A percentile compares a stretch with the other conserved stretches of the same genome.
These are phyloP conservation scores for Pestalotiopsis sp. DNA, from an alignment of 2,329 filamentous ascomycete species.

Conservation along the genomic window DNA sequence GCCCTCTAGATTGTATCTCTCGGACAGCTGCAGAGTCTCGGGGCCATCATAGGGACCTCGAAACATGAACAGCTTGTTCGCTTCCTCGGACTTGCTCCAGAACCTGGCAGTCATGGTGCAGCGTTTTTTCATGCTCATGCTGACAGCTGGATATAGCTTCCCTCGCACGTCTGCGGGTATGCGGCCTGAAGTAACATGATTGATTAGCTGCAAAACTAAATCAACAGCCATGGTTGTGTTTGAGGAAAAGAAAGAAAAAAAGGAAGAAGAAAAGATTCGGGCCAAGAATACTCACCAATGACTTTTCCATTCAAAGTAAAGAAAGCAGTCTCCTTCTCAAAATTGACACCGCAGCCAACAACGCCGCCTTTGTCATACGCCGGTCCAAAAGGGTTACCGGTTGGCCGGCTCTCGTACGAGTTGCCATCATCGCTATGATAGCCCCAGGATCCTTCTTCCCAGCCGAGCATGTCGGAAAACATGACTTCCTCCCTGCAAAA, in stretches of 20 bases:
- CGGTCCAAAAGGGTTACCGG: neutral
- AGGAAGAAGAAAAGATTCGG: too few species aligned
- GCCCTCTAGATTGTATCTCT: too few species aligned
- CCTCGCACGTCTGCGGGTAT: neutral
- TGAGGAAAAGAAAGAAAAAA: too few species aligned
- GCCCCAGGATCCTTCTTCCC: neutral
- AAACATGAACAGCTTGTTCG: neutral
- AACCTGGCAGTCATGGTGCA: neutral
- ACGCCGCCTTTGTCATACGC: neutral
- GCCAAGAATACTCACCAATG: neutral
- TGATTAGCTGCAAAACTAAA: neutral
- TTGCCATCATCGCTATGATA: neutral
- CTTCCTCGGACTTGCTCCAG: neutral
- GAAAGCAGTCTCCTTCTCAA: neutral
- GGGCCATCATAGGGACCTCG: neutral
- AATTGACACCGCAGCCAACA: neutral
- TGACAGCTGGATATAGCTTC: neutral
- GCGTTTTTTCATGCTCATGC: neutral
- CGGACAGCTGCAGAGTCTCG: neutral
- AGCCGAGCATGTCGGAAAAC: neutral
- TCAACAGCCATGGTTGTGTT: too few species aligned
- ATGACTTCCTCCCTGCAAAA: too few species aligned
- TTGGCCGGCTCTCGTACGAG: neutral
- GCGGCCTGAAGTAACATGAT: neutral
- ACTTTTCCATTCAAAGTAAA: neutral